Base-by-base conservation (phyloP, 2,329 filamentous ascomycete genomes). In the Dactylonectria macrodidyma region DNA sequence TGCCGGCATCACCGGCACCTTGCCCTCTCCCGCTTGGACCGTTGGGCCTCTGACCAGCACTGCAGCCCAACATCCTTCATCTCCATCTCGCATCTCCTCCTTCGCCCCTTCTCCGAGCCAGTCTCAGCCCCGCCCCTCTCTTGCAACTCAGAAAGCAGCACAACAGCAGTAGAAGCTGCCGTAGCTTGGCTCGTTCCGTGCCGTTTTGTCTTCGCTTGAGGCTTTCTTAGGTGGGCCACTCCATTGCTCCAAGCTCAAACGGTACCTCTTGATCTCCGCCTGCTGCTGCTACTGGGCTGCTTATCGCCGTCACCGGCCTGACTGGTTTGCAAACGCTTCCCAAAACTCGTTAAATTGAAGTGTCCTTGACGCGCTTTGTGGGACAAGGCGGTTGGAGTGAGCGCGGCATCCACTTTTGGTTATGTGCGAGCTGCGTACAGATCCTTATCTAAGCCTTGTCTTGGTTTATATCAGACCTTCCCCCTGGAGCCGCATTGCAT, bases 201-300 rank as follows among this genome's bases (percentile, higher is more conserved):
- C 66, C 41, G 57, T 51, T 51, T 38, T 69, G 52, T 48, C 54
- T 52, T 58, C 48, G 51, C 71, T 54, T 68, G 33, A 34, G 26
- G 4, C 26, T 30, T 30, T 48, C 22, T 69, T 55, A 36, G 33
- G 34, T 59, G 62, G 65, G 60, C 59, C 48, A 64, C 36, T 59
- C 44, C 22, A 54, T 60, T 56, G 56, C 58, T 55, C 62, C 50
- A 65, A 58, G 59, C 66, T 70, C 62, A 54, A 59, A 67, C 60
- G 61, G 58, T 65, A 55, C 62, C 26, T 69, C 58, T 59, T 65
- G 38, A 67, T 62, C 67, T 55, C 59, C 70, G 62, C 70, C 59
- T 67, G 56, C 54, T 41, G 58, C 58, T 71, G 47, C 52, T 57
- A 19, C 19, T 67, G 70, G 64, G 52, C 57, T 67, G 66, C 70